A percentile compares a stretch with the other conserved stretches of the same genome.
phyloP scores from a whole-genome alignment of 139 green algal species.

The Micromonas pusilla region DNA sequence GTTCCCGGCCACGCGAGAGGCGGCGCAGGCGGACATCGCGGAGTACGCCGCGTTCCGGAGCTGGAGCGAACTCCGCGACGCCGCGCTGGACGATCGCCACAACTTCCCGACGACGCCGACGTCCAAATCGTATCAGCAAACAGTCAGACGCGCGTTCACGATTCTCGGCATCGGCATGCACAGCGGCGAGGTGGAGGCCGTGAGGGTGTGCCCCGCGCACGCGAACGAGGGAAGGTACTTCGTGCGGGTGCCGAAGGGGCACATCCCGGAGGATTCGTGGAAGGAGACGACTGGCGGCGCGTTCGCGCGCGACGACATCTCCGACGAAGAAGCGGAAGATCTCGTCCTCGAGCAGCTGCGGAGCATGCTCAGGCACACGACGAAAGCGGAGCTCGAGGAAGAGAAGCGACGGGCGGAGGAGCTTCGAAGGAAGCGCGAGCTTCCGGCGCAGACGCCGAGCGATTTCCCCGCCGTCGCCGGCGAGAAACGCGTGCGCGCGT shows the following conservation, averaged over 20 bases:
- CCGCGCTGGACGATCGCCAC: not conserved
- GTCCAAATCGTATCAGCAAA: conserved; percentile 14
- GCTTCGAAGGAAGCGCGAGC: not conserved
- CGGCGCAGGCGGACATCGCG: not conserved
- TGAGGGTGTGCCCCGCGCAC: conserved; percentile 64
- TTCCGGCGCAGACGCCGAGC: not conserved
- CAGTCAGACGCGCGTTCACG: not conserved
- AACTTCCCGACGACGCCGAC: not conserved
- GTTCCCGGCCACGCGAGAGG: too few species aligned
- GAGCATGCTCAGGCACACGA: conserved; percentile 6
- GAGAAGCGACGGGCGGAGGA: not conserved
- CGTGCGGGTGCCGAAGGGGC: conserved; percentile 49
- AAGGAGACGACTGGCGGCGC: not conserved
- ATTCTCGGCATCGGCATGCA: not conserved
- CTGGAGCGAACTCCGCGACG: not conserved
- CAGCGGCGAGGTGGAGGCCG: conserved; percentile 16
- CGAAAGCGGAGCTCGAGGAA: not conserved
- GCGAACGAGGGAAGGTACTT: conserved; percentile 80
- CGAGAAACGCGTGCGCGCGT: not conserved
- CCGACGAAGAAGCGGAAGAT: conserved; percentile 2
- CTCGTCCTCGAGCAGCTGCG: not conserved
- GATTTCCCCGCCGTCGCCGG: not conserved
- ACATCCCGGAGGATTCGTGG: not conserved
- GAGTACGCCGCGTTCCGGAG: not conserved
- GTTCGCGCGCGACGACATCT: not conserved